phyloP scores from a whole-genome alignment of 2,329 filamentous ascomycete species.

The Gyromitra esculenta region DNA sequence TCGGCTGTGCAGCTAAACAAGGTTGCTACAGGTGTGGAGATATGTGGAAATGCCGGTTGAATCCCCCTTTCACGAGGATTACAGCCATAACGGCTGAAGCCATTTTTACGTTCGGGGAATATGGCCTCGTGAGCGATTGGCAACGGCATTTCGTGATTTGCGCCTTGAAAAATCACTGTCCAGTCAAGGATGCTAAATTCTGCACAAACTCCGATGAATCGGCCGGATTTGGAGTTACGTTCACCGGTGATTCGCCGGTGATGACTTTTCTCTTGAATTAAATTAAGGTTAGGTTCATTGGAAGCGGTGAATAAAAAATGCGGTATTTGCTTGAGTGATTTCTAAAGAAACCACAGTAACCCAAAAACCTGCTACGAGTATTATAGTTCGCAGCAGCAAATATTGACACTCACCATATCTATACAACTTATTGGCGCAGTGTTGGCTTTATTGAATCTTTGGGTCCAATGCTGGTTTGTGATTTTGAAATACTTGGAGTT shows the following conservation, averaged over 20 bases:
- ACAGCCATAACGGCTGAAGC: background rate
- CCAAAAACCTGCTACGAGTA: constrained; percentile 2
- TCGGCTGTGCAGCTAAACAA: constrained; percentile 11
- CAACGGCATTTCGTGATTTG: constrained; percentile 1
- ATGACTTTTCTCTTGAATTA: background rate
- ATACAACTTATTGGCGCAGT: background rate
- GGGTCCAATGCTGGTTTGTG: background rate
- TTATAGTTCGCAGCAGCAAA: constrained; percentile 10
- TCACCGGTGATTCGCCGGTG: background rate
- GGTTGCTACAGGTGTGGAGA: constrained; percentile 14
- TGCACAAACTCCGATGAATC: constrained; percentile 1
- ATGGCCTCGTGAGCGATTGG: constrained; percentile 33
- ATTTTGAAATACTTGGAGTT: constrained; percentile 12
- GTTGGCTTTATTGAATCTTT: background rate
- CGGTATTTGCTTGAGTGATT: constrained; percentile 19
- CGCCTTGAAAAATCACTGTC: background rate
- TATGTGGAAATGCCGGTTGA: constrained; percentile 22
- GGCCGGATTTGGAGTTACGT: constrained; percentile 20
- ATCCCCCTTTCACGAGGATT: constrained; percentile 17
- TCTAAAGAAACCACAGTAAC: background rate
- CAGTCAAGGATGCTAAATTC: constrained; percentile 12
- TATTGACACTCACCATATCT: background rate
- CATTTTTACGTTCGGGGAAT: constrained; percentile 7
- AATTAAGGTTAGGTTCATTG: background rate
- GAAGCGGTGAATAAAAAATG: background rate